These are phyloP conservation scores for Verticillium nubilum DNA, from an alignment of 2,329 filamentous ascomycete species.

Conservation along the genomic window DNA sequence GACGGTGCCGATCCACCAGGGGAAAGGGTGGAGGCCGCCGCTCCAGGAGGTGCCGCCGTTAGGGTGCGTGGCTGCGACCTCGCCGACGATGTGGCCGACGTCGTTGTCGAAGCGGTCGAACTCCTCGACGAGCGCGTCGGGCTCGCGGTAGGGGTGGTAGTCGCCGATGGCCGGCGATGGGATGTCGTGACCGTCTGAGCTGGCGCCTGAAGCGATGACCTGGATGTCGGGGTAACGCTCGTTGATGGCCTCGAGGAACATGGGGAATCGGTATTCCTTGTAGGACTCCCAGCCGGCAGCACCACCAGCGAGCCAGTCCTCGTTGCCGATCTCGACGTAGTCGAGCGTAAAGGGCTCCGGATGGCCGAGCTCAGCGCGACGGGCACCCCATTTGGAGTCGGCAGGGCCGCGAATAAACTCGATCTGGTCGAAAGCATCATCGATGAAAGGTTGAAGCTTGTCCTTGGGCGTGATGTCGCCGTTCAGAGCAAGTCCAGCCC, in stretches of 20 bases:
- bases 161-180: slow-evolving; percentile 38
- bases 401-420: slow-evolving; percentile 55
- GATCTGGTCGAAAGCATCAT: slow-evolving; percentile 57
- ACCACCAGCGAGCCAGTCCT: slow-evolving; percentile 55
- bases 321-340: slow-evolving; percentile 64
- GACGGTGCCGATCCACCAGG: slow-evolving; percentile 56
- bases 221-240: slow-evolving; percentile 51
- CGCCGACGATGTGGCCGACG: slow-evolving; percentile 34
- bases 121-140: slow-evolving; percentile 41
- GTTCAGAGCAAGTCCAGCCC: slow-evolving; percentile 49
- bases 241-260: slow-evolving; percentile 55
- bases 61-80: slow-evolving; percentile 45
- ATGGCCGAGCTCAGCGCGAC: slow-evolving; percentile 54
- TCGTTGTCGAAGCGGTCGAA: slow-evolving; percentile 51
- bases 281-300: slow-evolving; percentile 40
- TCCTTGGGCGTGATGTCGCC: slow-evolving; percentile 44
- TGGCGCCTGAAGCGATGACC: slow-evolving; percentile 45
- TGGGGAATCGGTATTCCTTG: slow-evolving; percentile 50
- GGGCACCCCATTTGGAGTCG: slow-evolving; percentile 49
- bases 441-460: slow-evolving; percentile 49
- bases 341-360: slow-evolving; percentile 54
- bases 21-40: slow-evolving; percentile 38
- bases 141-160: slow-evolving; percentile 47
- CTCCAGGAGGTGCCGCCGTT: slow-evolving; percentile 45
- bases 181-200: slow-evolving; percentile 35